Base-by-base conservation (phyloP, 31 red algal genomes). In the Porphyra umbilicalis region DNA sequence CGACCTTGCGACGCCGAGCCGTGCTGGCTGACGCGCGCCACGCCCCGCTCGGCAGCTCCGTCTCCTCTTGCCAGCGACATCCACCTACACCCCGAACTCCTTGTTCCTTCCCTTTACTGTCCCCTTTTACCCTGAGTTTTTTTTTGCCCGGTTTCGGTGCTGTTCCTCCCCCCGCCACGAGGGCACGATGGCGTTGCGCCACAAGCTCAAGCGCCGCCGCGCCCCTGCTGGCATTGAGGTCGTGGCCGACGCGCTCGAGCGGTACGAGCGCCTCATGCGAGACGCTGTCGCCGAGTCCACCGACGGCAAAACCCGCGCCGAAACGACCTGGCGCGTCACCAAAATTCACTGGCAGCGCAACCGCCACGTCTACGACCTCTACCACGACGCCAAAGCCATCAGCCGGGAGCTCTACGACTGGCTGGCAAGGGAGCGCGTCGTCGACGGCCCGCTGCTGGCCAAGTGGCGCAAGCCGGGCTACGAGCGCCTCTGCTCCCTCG, bases 381-480 rank as follows among this genome's bases (percentile, higher is more conserved):
- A 87, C 78, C 92, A 89, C 82, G 84, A 76, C 76, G 86, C 93
- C 79, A 80, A 83, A 35, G 39, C 32, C 31, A 92, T 98, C 9
- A 86, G 80, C 35, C 78, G 85, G 40, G 81, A 89, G 82, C 79
- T 91, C 7, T 86, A 86, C 25, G 79, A 92, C 38, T 98, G 88
- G 79, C 83, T 95, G 8, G 86, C 93, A 38, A 76, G 85, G 20
- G 39, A 93, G 36, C 89, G 90, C n/a, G 39, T 98, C 36, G 93
- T 86, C 8, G 96, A 98, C 78, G 92, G 82, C 4, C 79, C 86
- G 75, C 84, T 98, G 36, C 90, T 98, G 33, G 89, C 96, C 20
- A 98, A 98, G 82, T 98, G 96, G 96, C 79, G 90, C 9, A 88
- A 87, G 79, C 93, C 92, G 33, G 96, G 96, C 8, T 98, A 98